Conservation (phyloP, 164 flowering plant genomes). For the Platanus orientalis region DNA sequence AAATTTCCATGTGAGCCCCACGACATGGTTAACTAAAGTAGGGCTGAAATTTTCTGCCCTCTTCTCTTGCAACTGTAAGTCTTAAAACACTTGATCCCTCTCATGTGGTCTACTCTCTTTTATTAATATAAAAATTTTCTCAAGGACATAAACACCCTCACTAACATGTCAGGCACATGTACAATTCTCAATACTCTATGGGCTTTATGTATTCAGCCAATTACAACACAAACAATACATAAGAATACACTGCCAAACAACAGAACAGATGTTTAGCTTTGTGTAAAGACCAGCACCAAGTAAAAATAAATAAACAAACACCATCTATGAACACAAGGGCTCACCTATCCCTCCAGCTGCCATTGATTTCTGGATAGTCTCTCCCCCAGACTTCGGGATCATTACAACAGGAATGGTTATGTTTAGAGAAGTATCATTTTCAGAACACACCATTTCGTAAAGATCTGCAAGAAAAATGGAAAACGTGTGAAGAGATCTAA, state of each 20-base stretch:
- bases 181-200: too few species aligned
- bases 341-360: conserved; percentile 48
- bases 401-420: conserved; percentile 72
- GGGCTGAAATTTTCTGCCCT: too few species aligned
- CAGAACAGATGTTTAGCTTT: neutral
- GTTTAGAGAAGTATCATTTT: conserved; percentile 40
- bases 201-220: too few species aligned
- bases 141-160: too few species aligned
- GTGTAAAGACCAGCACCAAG: neutral
- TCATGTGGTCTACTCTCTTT: too few species aligned
- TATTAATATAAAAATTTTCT: too few species aligned
- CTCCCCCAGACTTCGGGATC: conserved; percentile 70
- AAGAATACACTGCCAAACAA: neutral
- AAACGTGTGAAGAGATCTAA: neutral
- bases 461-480: conserved; percentile 37
- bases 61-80: too few species aligned
- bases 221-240: too few species aligned
- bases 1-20: too few species aligned
- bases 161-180: too few species aligned
- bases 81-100: too few species aligned
- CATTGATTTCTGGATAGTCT: conserved; percentile 41
- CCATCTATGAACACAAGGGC: conserved; percentile 5
- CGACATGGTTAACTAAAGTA: too few species aligned
- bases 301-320: neutral
- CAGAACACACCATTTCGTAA: conserved; percentile 60